Percentiles rank a stretch among this genome's conserved stretches.
phyloP scores from a whole-genome alignment of 176 grass and related monocot genomes.

The Rhynchospora pubera region DNA sequence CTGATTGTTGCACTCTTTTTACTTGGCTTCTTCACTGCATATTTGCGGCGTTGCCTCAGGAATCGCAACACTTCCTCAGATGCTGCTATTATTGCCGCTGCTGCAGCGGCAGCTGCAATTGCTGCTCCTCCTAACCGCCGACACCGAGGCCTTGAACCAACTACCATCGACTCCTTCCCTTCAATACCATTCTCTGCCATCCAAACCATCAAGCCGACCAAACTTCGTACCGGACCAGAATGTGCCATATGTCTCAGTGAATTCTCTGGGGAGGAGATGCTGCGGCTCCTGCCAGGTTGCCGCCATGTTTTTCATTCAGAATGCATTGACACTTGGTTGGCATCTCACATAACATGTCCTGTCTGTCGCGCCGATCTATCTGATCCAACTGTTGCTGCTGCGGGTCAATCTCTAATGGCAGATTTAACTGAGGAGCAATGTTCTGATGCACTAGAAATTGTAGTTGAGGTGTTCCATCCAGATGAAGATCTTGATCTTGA shows the following conservation, averaged over 20 bases:
- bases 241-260: slow-evolving; percentile 72
- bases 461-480: not conserved
- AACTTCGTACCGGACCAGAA: slow-evolving; percentile 39
- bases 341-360: slow-evolving; percentile 65
- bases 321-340: slow-evolving; percentile 74
- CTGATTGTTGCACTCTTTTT: slow-evolving; percentile 52
- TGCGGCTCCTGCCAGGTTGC: slow-evolving; percentile 64
- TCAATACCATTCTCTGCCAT: slow-evolving; percentile 55
- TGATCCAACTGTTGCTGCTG: slow-evolving; percentile 38
- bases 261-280: slow-evolving; percentile 56
- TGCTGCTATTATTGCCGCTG: slow-evolving; percentile 8
- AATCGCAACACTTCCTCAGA: not conserved
- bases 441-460: not conserved
- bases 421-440: slow-evolving; percentile 22
- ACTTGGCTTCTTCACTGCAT: slow-evolving; percentile 63
- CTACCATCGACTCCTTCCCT: slow-evolving; percentile 50
- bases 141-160: slow-evolving; percentile 39
- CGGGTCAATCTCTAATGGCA: slow-evolving; percentile 29
- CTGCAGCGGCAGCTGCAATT: slow-evolving; percentile 20
- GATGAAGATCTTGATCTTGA: slow-evolving; percentile 17
- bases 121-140: not conserved
- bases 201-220: slow-evolving; percentile 38
- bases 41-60: slow-evolving; percentile 36
- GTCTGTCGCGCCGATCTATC: slow-evolving; percentile 82
- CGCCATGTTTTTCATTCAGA: slow-evolving; percentile 78